Conservation (phyloP, 352 stramenopile species). For the Globisporangium recalcitrans region DNA sequence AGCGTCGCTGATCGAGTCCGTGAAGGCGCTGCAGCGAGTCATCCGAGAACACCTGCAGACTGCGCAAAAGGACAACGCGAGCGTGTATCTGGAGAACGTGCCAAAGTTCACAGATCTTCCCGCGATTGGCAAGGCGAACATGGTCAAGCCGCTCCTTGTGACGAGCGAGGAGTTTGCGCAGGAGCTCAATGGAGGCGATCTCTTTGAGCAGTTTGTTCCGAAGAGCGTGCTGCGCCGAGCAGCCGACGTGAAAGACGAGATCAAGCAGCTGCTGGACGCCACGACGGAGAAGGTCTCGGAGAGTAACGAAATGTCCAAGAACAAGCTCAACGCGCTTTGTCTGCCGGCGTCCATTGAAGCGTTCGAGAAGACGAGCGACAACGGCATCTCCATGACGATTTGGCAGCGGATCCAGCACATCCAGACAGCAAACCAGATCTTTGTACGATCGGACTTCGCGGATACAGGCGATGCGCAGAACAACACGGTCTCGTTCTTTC, state of each 20-base stretch:
- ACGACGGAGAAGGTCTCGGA: slow-evolving; percentile 38
- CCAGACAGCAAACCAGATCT: slow-evolving; percentile 21
- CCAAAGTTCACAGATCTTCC: slow-evolving; percentile 49
- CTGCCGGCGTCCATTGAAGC: slow-evolving; percentile 77
- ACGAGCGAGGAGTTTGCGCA: slow-evolving; percentile 45
- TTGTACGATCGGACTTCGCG: slow-evolving; percentile 14
- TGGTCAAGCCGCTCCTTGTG: slow-evolving; percentile 55
- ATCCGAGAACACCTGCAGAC: slow-evolving; percentile 48
- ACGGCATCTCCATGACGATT: slow-evolving; percentile 45
- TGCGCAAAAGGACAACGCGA: slow-evolving; percentile 76
- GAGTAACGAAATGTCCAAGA: slow-evolving; percentile 46
- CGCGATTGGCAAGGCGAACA: slow-evolving; percentile 51
- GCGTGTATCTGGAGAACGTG: slow-evolving; percentile 77
- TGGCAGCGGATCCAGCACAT: slow-evolving; percentile 58
- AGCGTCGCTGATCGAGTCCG: slow-evolving; percentile 43
- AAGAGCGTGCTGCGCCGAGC: slow-evolving; percentile 45
- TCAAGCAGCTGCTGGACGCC: slow-evolving; percentile 35
- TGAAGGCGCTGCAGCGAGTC: slow-evolving; percentile 47
- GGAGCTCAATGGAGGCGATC: slow-evolving; percentile 48
- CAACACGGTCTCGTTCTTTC: slow-evolving; percentile 30
- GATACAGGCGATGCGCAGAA: slow-evolving; percentile 4
- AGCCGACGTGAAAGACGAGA: slow-evolving; percentile 42
- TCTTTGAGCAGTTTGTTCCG: slow-evolving; percentile 70
- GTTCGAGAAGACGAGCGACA: slow-evolving; percentile 58
- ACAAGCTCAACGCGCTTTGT: slow-evolving; percentile 47